Evolutionary conservation across 768 basidiomycete genomes (phyloP).

Genomic region (Podaxis sp.): DNA sequence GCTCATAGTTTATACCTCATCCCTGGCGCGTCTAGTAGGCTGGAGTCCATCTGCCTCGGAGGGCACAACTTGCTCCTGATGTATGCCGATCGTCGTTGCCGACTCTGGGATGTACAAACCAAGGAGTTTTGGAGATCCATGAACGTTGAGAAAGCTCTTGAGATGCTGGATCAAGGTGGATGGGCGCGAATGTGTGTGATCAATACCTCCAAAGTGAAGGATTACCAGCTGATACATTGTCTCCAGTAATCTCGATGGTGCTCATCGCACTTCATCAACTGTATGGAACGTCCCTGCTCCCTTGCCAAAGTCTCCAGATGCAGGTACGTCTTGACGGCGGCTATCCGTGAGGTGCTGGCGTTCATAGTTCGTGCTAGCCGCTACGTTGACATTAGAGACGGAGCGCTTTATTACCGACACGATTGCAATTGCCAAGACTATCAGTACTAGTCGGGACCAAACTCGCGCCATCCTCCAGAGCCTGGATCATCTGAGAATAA

Average conservation of each 20-base stretch:
- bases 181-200: constrained; percentile 71
- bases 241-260: constrained; percentile 22
- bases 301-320: constrained; percentile 18
- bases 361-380: constrained; percentile 32
- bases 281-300: constrained; percentile 26
- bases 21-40: constrained; percentile 74
- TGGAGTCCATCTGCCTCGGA: constrained; percentile 62
- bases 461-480: constrained; percentile 43
- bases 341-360: not conserved
- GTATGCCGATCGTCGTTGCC: constrained; percentile 73
- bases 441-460: constrained; percentile 45
- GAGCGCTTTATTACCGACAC: constrained; percentile 53
- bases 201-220: too few relatives aligned
- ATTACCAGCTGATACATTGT: not conserved
- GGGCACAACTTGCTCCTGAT: constrained; percentile 72
- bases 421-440: constrained; percentile 48
- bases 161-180: constrained; percentile 65
- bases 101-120: constrained; percentile 85
- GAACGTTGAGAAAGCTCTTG: constrained; percentile 71
- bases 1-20: constrained; percentile 68
- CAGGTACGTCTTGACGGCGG: constrained; percentile 21
- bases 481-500: constrained; percentile 52
- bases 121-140: constrained; percentile 87
- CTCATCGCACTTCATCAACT: constrained; percentile 23
- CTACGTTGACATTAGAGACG: constrained; percentile 48